Evolutionary conservation across 2,329 filamentous ascomycete genomes (phyloP).

Genomic region (Colletotrichum sp.): DNA sequence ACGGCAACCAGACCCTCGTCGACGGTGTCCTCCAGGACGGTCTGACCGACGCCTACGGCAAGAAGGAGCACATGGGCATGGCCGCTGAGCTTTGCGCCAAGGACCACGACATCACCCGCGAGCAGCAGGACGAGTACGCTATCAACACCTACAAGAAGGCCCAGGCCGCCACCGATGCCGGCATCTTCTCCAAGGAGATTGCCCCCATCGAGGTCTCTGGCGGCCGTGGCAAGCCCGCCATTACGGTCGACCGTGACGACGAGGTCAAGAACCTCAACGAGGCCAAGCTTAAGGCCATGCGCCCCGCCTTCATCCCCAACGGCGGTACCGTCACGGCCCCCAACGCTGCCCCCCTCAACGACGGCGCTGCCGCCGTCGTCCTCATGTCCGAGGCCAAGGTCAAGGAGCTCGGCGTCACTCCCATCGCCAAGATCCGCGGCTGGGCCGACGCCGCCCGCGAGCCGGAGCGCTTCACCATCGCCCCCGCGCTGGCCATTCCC

Average conservation of each 20-base stretch:
- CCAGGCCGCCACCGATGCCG: conserved; percentile 81
- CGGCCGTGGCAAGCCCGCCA: conserved; percentile 85
- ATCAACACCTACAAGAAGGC: conserved; percentile 95
- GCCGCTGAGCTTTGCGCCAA: conserved; percentile 89
- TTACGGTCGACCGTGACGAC: conserved; percentile 84
- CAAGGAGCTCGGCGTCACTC: conserved; percentile 89
- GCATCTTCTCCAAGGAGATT: conserved; percentile 86
- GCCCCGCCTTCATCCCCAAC: conserved; percentile 80
- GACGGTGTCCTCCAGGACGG: conserved; percentile 96
- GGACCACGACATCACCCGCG: conserved; percentile 81
- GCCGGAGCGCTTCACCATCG: conserved; percentile 94
- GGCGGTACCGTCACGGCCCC: conserved; percentile 92
- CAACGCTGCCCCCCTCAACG: conserved; percentile 95
- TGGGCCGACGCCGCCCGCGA: conserved; percentile 95
- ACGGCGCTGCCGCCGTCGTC: conserved; percentile 90
- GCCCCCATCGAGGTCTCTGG: conserved; percentile 86
- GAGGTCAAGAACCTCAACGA: conserved; percentile 94
- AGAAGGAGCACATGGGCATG: conserved; percentile 96
- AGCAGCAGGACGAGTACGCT: conserved; percentile 93
- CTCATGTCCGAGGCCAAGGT: conserved; percentile 94
- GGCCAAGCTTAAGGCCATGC: conserved; percentile 84
- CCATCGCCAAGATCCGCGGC: conserved; percentile 93
- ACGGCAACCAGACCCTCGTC: conserved; percentile 86
- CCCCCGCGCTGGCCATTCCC: conserved; percentile 91
- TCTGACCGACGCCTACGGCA: conserved; percentile 87